Evolutionary conservation across 2,329 filamentous ascomycete species (phyloP).

Genomic region (Chaetomium sp.): DNA sequence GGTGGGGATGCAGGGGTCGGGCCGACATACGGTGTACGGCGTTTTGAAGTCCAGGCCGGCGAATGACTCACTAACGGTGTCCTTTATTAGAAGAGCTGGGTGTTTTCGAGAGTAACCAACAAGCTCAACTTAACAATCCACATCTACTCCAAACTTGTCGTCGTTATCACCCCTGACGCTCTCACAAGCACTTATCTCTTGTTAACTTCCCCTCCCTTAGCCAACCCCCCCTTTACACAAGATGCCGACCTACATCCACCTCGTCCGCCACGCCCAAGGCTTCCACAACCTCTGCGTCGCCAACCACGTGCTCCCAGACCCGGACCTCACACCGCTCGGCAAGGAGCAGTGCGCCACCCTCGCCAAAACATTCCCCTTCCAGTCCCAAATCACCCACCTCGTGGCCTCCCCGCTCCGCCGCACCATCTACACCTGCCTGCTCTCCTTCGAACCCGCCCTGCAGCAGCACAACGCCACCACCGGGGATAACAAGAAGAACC

Average conservation of each 20-base stretch:
- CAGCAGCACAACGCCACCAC: conserved; percentile 29
- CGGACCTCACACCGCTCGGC: conserved; percentile 75
- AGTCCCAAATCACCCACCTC: conserved; percentile 67
- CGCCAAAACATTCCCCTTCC: conserved; percentile 62
- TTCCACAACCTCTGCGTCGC: conserved; percentile 74
- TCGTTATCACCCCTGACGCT: not conserved
- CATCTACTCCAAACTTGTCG: not conserved
- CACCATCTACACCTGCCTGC: conserved; percentile 76
- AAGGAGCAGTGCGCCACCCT: conserved; percentile 72
- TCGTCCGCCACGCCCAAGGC: conserved; percentile 76
- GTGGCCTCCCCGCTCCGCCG: conserved; percentile 79
- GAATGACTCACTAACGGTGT: conserved; percentile 1
- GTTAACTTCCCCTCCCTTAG: not conserved
- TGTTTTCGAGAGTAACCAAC: not conserved
- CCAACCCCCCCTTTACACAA: conserved; percentile 10
- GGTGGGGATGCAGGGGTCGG: not conserved
- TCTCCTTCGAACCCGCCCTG: conserved; percentile 64
- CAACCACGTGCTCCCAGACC: conserved; percentile 76
- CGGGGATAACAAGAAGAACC: too few species aligned
- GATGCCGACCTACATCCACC: conserved; percentile 60
- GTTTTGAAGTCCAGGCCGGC: not conserved
- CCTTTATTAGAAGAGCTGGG: not conserved
- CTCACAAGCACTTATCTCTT: not conserved
- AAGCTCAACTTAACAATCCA: not conserved
- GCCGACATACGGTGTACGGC: not conserved